These are phyloP conservation scores for Colletotrichum nymphaeae DNA, from an alignment of 2,329 filamentous ascomycete genomes.

Conservation along the genomic window DNA sequence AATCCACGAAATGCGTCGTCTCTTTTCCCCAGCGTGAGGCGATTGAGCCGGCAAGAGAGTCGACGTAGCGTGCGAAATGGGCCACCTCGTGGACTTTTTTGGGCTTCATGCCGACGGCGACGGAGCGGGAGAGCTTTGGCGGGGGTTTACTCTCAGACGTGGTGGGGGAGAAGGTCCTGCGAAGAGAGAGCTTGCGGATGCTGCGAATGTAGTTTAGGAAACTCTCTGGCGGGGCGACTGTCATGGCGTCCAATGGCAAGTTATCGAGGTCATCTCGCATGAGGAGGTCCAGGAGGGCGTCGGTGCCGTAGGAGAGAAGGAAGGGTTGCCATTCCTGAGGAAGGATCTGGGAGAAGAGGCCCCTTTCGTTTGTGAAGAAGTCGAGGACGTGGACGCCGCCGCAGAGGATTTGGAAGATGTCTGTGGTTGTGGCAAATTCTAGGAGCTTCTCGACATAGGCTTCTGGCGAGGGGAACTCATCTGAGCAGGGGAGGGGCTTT, in stretches of 20 bases:
- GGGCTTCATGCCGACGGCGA: conserved; percentile 91
- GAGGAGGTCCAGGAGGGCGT: conserved; percentile 83
- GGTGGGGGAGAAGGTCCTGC: conserved; percentile 64
- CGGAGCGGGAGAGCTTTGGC: conserved; percentile 73
- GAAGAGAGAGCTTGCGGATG: conserved; percentile 76
- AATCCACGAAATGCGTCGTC: conserved; percentile 92
- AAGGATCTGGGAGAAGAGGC: conserved; percentile 82
- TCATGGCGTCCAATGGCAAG: conserved; percentile 39
- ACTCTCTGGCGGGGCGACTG: conserved; percentile 58
- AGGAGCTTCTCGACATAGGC: conserved; percentile 84
- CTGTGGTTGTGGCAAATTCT: conserved; percentile 78
- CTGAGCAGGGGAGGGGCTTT: conserved; percentile 74
- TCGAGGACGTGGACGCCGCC: conserved; percentile 98
- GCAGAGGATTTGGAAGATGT: conserved; percentile 87
- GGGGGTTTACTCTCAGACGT: conserved; percentile 53
- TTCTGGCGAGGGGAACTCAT: conserved; percentile 77
- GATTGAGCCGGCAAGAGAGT: conserved; percentile 69
- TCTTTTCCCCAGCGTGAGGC: conserved; percentile 64
- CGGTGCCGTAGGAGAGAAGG: conserved; percentile 76
- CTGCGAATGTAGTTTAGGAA: conserved; percentile 79
- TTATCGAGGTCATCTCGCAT: conserved; percentile 78
- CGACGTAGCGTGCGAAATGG: conserved; percentile 88
- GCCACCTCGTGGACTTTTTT: conserved; percentile 97
- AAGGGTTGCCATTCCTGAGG: conserved; percentile 86
- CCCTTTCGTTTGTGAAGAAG: conserved; percentile 89